These are phyloP conservation scores for Fusarium sterilihyphosum DNA, from an alignment of 2,329 filamentous ascomycete genomes.

Conservation along the genomic window DNA sequence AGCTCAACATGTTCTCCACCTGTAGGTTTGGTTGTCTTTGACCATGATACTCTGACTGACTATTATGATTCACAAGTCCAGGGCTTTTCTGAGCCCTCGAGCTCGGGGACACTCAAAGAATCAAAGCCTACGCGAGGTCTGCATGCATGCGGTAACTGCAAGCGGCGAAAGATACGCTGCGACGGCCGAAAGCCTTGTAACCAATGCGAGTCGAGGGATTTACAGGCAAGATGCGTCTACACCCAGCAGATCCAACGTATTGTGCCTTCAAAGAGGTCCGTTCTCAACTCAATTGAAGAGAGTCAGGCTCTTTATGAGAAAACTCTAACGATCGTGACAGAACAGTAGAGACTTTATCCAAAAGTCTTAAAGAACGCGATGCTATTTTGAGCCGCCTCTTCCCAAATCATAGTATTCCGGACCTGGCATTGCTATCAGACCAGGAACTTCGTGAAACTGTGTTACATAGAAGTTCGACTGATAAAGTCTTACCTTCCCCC, in stretches of 20 bases:
- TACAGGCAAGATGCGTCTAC: background rate
- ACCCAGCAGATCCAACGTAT: background rate
- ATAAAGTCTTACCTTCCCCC: background rate
- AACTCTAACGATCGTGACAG: background rate
- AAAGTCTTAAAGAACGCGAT: constrained; percentile 1
- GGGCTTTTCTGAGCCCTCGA: background rate
- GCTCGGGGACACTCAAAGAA: background rate
- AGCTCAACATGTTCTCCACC: background rate
- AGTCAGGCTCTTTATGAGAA: background rate
- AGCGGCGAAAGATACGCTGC: constrained; percentile 2
- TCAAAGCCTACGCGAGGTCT: background rate
- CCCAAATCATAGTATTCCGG: background rate
- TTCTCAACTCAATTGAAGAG: background rate
- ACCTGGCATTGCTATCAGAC: background rate
- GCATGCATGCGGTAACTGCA: background rate
- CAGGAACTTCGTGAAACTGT: background rate
- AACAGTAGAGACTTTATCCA: background rate
- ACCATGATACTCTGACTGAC: background rate
- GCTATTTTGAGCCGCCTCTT: background rate
- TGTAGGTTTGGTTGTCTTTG: background rate
- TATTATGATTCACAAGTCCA: background rate
- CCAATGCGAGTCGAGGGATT: background rate
- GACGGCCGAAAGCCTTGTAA: constrained; percentile 8
- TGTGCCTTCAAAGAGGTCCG: background rate
- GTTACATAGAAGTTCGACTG: background rate